These are phyloP conservation scores for Vickermania ingenoplastis DNA, from an alignment of 208 protist genomes.

Conservation along the genomic window DNA sequence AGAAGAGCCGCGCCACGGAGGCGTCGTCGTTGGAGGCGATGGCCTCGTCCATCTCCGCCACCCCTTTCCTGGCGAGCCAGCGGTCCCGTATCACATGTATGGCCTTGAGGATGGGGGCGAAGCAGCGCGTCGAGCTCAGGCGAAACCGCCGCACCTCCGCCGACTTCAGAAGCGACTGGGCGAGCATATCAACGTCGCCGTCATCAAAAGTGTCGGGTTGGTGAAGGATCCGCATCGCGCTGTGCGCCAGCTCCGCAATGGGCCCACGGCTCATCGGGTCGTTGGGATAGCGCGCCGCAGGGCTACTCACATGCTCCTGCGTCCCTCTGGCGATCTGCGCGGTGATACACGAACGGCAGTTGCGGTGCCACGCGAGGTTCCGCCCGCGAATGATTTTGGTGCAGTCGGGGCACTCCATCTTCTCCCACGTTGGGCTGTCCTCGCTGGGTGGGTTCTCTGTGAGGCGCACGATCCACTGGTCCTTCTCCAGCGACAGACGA, in stretches of 20 bases:
- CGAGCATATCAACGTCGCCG: conserved; percentile 69
- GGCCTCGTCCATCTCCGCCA: conserved; percentile 41
- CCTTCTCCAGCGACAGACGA: conserved; percentile 49
- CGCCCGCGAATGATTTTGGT: conserved; percentile 73
- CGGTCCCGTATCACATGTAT: conserved; percentile 68
- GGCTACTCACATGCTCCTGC: no score
- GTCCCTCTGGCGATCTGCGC: conserved; percentile 81
- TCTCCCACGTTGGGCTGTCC: conserved; percentile 70
- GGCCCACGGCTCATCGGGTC: conserved; percentile 50
- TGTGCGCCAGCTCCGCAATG: conserved; percentile 73
- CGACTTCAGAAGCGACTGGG: conserved; percentile 39
- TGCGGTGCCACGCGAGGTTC: conserved; percentile 78
- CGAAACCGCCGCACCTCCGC: conserved; percentile 66
- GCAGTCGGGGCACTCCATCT: conserved; percentile 72
- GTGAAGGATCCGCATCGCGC: conserved; percentile 57
- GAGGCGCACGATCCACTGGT: conserved; percentile 74
- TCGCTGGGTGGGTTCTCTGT: conserved; percentile 7
- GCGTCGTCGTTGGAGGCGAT: conserved; percentile 43
- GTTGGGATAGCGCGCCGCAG: no score
- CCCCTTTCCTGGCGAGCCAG: conserved; percentile 62
- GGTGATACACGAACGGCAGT: conserved; percentile 75
- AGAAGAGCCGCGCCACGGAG: conserved; percentile 65
- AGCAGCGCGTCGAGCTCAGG: conserved; percentile 56
- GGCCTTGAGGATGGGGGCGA: conserved; percentile 78
- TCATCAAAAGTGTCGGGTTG: conserved; percentile 51